Base-by-base conservation (phyloP, 169 alveolate genomes). In the Eimeria sp. region DNA sequence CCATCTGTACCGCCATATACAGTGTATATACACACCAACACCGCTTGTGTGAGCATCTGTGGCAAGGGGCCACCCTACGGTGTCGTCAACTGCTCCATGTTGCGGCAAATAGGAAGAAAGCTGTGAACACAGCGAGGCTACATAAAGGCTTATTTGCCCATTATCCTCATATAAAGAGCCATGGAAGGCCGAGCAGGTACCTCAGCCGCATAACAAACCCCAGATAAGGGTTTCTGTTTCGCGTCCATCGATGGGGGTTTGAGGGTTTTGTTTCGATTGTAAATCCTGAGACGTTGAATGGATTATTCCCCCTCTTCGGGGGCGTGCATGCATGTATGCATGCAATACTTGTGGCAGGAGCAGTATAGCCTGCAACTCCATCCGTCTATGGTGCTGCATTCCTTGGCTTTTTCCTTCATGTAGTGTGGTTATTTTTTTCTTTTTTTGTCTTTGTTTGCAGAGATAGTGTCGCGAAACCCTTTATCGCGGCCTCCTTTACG, bases 401-500 rank as follows among this genome's bases (percentile, higher is more conserved):
- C 20, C 5, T 1, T 61, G 70, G 11, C 27, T 3, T 18, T 61
- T 7, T 11, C 27, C 63, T 54, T 16, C 18, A 16, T 16, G 11
- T 54, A 61, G 20, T 25, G 5, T 18, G 5, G 1, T 0, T 61
- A 3, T 7, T 61, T 61, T 18, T 11, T 61, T 61, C 27, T 9
- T 61, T 11, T 73, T 25, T 47, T 3, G 25, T 47, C 22, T 30
- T 51, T 51, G 34, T 16, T 49, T 58, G 34, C 80, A 84, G 94
- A 88, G 54, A 40, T 88, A 25, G 86, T 88, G 2, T 67, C 70
- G 22, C 67, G 94, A 22, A 51, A 25, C 43, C 94, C 94, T 27
- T 20, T 92, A 2, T 65, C 96, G 40, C 84, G 96, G 61, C 92
- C 96, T 13, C 75, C 92, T 27, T 63, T 93, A 5, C 96, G 92